phyloP scores from a whole-genome alignment of 2,329 filamentous ascomycete genomes.

The Fusarium torreyae region DNA sequence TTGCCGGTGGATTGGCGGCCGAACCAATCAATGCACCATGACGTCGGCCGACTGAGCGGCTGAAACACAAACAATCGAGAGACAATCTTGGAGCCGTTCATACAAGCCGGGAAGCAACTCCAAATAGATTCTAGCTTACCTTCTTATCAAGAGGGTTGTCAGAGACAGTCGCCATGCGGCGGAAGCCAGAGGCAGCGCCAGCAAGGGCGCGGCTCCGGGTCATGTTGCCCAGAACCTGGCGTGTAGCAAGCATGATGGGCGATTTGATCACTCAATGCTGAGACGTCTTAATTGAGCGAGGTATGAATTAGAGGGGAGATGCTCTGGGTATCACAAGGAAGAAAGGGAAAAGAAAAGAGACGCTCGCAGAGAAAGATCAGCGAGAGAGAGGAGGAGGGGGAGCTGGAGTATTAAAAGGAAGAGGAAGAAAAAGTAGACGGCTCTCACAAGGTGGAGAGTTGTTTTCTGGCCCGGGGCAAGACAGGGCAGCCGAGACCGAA shows the following conservation, averaged over 20 bases:
- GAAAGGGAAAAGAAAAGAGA: slow-evolving; percentile 42
- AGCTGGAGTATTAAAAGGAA: slow-evolving; percentile 51
- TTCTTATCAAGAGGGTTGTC: slow-evolving; percentile 92
- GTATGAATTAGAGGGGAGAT: slow-evolving; percentile 43
- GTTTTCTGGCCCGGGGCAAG: slow-evolving; percentile 46
- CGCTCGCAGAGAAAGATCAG: slow-evolving; percentile 43
- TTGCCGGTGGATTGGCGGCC: slow-evolving; percentile 22
- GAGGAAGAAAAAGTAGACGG: slow-evolving; percentile 39
- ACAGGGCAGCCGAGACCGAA: slow-evolving; percentile 45
- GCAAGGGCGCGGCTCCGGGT: slow-evolving; percentile 72
- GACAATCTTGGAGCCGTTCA: background rate
- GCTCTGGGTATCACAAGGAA: slow-evolving; percentile 48
- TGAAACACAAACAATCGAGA: slow-evolving; percentile 5
- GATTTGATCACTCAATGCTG: slow-evolving; percentile 32
- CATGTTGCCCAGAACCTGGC: slow-evolving; percentile 77
- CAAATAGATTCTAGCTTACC: slow-evolving; percentile 63
- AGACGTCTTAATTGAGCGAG: slow-evolving; percentile 41
- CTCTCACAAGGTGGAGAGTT: slow-evolving; percentile 47
- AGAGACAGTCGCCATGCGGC: slow-evolving; percentile 86
- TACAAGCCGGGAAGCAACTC: background rate
- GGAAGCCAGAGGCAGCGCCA: slow-evolving; percentile 72
- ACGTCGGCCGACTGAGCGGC: slow-evolving; percentile 19
- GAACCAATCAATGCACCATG: slow-evolving; percentile 31
- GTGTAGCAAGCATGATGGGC: slow-evolving; percentile 76
- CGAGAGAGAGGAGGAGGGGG: slow-evolving; percentile 38